Evolutionary conservation across 2,329 filamentous ascomycete species (phyloP).

Genomic region (Colletotrichum tropicale): DNA sequence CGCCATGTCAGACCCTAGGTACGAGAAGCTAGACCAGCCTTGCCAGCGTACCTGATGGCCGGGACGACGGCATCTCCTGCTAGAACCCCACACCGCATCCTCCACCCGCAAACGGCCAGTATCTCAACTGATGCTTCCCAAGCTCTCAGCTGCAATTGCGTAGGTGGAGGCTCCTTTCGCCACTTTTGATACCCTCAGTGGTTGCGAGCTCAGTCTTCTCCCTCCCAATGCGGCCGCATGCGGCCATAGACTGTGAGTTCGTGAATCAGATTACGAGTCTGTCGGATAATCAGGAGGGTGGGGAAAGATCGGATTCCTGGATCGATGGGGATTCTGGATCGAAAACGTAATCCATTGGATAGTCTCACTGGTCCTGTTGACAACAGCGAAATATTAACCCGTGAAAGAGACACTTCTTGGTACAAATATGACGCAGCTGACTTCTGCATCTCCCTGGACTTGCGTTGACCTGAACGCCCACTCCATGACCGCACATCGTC

Average conservation of each 20-base stretch:
- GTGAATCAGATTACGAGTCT: neutral
- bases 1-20: neutral
- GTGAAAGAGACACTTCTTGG: neutral
- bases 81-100: neutral
- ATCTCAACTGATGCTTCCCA: neutral
- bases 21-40: neutral
- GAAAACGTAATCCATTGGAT: neutral
- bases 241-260: neutral
- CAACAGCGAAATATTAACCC: neutral
- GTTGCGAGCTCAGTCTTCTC: neutral
- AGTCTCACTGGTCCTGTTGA: neutral
- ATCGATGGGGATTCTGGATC: neutral
- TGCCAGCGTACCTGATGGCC: neutral
- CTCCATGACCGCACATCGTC: neutral
- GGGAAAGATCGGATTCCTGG: neutral
- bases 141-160: neutral
- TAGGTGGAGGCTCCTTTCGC: neutral
- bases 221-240: neutral
- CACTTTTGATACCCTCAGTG: neutral
- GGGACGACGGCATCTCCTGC: neutral
- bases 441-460: neutral
- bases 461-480: neutral
- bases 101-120: neutral
- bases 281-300: neutral
- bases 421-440: neutral